Conservation (phyloP, 169 alveolate species). For the Plasmodium gallinaceum region DNA sequence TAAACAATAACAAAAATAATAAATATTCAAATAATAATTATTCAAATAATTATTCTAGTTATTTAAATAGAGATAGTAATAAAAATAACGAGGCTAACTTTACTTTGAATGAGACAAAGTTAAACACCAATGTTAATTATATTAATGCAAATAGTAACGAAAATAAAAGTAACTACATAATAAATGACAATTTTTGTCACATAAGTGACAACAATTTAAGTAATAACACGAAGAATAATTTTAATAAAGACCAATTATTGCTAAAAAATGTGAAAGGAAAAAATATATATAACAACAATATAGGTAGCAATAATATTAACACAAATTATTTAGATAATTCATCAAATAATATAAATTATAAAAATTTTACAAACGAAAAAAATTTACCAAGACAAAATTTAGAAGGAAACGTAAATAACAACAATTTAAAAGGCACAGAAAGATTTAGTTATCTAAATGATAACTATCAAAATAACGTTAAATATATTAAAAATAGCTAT, state of each 20-base stretch:
- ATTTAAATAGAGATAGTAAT: constrained; percentile 15
- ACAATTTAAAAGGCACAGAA: constrained; percentile 4
- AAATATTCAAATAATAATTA: constrained; percentile 7
- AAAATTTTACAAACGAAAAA: constrained; percentile 20
- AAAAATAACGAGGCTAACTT: constrained; percentile 11
- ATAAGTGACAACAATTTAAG: constrained; percentile 25
- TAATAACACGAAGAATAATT: constrained; percentile 18
- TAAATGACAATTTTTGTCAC: not conserved
- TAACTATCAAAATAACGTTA: constrained; percentile 21
- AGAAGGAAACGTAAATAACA: constrained; percentile 17
- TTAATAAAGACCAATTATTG: constrained; percentile 35
- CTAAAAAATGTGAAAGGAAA: constrained; percentile 40
- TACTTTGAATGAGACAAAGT: constrained; percentile 37
- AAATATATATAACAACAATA: constrained; percentile 14
- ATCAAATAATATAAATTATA: constrained; percentile 31
- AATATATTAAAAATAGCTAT: constrained; percentile 23
- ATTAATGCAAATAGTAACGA: constrained; percentile 26
- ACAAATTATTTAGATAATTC: constrained; percentile 25
- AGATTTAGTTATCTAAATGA: constrained; percentile 53
- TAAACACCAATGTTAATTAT: constrained; percentile 44
- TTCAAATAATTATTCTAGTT: constrained; percentile 16
- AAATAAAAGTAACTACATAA: constrained; percentile 14
- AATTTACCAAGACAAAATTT: not conserved
- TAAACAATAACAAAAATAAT: constrained; percentile 1
- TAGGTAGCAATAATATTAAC: not conserved